These are phyloP conservation scores for Oidiodendron maius DNA, from an alignment of 495 filamentous ascomycete genomes.

Conservation along the genomic window DNA sequence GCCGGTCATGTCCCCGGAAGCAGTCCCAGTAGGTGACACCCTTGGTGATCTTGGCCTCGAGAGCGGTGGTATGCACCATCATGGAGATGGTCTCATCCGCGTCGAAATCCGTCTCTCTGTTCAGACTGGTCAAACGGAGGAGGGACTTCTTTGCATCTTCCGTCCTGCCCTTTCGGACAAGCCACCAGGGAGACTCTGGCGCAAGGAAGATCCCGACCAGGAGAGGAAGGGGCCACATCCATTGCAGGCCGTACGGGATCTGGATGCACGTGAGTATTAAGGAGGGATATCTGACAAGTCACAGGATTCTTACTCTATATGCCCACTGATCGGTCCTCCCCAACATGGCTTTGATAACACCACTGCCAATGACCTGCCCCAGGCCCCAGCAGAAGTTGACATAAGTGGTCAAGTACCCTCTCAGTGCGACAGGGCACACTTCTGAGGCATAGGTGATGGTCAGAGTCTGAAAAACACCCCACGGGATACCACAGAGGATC, in stretches of 20 bases:
- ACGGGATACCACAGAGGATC: conserved; percentile 70
- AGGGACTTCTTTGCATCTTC: conserved; percentile 65
- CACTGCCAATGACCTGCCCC: conserved; percentile 71
- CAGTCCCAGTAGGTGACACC: conserved; percentile 70
- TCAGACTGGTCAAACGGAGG: conserved; percentile 54
- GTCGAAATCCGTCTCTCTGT: conserved; percentile 56
- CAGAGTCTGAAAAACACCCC: conserved; percentile 77
- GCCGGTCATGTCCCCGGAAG: conserved; percentile 67
- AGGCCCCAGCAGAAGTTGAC: conserved; percentile 82
- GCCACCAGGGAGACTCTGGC: conserved; percentile 77
- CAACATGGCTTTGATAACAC: conserved; percentile 64
- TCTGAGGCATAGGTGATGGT: conserved; percentile 79
- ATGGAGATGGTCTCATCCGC: conserved; percentile 72
- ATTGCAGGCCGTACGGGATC: conserved; percentile 65
- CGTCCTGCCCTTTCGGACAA: conserved; percentile 62
- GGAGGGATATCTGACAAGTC: not conserved
- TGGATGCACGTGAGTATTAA: conserved; percentile 21
- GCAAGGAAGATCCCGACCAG: conserved; percentile 65
- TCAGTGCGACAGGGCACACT: conserved; percentile 66
- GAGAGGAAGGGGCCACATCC: conserved; percentile 80
- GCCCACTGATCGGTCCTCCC: conserved; percentile 54
- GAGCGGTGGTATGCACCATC: conserved; percentile 76
- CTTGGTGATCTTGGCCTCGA: conserved; percentile 64
- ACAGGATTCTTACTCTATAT: conserved; percentile 43
- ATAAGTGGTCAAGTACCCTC: conserved; percentile 71